A percentile compares a stretch with the other conserved stretches of the same genome.
Evolutionary conservation across 176 grass and related monocot species (phyloP).

Genomic region (Oryza rufipogon): DNA sequence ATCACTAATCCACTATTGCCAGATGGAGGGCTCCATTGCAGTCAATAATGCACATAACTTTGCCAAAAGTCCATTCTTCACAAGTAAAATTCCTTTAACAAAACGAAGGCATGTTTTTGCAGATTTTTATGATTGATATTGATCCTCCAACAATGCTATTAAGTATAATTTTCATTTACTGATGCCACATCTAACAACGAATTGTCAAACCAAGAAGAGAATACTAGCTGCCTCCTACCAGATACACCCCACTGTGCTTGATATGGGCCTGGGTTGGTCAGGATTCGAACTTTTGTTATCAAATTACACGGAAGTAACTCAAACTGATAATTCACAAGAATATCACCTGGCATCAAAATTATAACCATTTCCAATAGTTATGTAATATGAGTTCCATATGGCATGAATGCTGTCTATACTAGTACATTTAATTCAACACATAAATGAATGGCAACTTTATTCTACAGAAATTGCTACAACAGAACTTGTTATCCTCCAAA

Average conservation of each 20-base stretch:
- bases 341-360: not conserved
- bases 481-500: not conserved
- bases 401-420: not conserved
- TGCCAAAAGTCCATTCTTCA: slow-evolving; percentile 6
- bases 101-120: not conserved
- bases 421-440: slow-evolving; percentile 26
- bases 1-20: not conserved
- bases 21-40: not conserved
- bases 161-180: slow-evolving; percentile 1
- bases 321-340: not conserved
- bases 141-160: not conserved
- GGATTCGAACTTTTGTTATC: too few relatives aligned
- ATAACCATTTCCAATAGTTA: not conserved
- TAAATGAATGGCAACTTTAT: not conserved
- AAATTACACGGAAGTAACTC: not conserved
- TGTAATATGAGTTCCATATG: not conserved
- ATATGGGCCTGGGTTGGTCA: not conserved
- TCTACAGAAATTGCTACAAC: not conserved
- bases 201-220: slow-evolving; percentile 21
- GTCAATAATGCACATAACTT: slow-evolving; percentile 1
- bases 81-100: not conserved
- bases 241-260: slow-evolving; percentile 1
- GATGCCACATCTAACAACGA: not conserved
- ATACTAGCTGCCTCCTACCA: slow-evolving; percentile 1
- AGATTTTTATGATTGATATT: slow-evolving; percentile 13